phyloP scores from a whole-genome alignment of 1,139 yeast genomes.

The Trichomonascaceae sp. region DNA sequence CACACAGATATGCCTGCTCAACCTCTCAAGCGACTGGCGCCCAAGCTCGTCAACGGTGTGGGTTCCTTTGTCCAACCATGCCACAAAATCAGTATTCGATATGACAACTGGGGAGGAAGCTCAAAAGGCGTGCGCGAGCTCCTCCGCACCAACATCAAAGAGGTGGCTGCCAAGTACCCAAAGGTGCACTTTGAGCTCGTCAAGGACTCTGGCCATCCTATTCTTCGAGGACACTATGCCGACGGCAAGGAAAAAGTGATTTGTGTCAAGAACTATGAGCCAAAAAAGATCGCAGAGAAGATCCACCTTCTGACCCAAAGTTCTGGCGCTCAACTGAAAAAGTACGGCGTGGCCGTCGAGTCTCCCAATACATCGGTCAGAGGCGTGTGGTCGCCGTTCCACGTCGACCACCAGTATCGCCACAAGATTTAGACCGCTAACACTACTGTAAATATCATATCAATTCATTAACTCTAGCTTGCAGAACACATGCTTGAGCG shows the following conservation, averaged over 20 bases:
- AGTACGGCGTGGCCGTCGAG: conserved; percentile 61
- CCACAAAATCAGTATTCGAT: conserved; percentile 55
- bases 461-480: too few species aligned
- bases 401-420: conserved; percentile 54
- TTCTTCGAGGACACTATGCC: conserved; percentile 53
- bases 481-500: conserved; percentile 58
- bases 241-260: conserved; percentile 36
- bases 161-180: conserved; percentile 47
- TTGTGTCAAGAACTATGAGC: conserved; percentile 49
- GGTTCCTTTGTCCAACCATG: conserved; percentile 72
- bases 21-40: conserved; percentile 13
- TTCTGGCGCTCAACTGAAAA: conserved; percentile 45
- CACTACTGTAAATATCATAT: not conserved
- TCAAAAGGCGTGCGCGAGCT: conserved; percentile 69
- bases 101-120: conserved; percentile 94
- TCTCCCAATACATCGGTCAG: conserved; percentile 76
- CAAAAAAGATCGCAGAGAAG: conserved; percentile 40
- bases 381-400: conserved; percentile 97
- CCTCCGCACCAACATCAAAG: conserved; percentile 41
- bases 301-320: conserved; percentile 42
- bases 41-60: conserved; percentile 54
- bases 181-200: conserved; percentile 59
- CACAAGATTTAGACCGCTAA: conserved; percentile 41
- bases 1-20: conserved; percentile 14
- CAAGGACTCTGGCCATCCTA: conserved; percentile 73